Percentiles rank a stretch among this genome's conserved stretches.
Evolutionary conservation across 495 filamentous ascomycete genomes (phyloP).

Genomic region (Pseudevernia furfuracea): DNA sequence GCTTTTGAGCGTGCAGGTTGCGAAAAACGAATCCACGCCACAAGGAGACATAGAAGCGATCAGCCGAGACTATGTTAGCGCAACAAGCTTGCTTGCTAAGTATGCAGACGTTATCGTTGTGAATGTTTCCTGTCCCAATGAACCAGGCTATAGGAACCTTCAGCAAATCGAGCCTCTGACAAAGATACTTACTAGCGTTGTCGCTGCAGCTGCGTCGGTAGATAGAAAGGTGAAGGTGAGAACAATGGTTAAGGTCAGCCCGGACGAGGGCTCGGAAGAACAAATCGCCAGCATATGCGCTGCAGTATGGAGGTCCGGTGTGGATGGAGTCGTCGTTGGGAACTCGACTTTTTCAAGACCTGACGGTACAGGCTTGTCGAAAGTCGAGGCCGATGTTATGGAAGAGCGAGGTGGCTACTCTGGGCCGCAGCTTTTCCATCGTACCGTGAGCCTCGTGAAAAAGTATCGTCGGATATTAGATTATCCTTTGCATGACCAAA

Average conservation of each 20-base stretch:
- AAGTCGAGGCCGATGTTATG: background rate
- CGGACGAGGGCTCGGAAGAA: constrained; percentile 76
- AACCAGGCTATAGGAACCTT: background rate
- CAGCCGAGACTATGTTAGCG: background rate
- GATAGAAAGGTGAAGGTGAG: background rate
- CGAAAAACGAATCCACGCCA: background rate
- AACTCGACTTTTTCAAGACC: constrained; percentile 60
- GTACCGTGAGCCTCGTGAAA: background rate
- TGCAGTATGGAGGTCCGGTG: constrained; percentile 72
- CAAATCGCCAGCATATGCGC: constrained; percentile 82
- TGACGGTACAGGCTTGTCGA: too few relatives aligned
- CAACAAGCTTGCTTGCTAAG: background rate
- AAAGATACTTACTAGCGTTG: background rate
- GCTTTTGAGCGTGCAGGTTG: background rate
- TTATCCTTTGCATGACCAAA: background rate
- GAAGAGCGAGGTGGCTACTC: background rate
- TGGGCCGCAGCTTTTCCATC: background rate
- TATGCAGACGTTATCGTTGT: background rate
- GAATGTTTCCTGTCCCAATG: background rate
- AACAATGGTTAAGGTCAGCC: constrained; percentile 96
- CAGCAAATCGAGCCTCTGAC: background rate
- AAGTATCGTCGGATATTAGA: background rate
- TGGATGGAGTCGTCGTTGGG: constrained; percentile 90
- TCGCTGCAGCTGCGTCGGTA: background rate
- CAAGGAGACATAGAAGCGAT: background rate